Conservation (phyloP, 2,329 filamentous ascomycete species). For the Cadophora gregata region DNA sequence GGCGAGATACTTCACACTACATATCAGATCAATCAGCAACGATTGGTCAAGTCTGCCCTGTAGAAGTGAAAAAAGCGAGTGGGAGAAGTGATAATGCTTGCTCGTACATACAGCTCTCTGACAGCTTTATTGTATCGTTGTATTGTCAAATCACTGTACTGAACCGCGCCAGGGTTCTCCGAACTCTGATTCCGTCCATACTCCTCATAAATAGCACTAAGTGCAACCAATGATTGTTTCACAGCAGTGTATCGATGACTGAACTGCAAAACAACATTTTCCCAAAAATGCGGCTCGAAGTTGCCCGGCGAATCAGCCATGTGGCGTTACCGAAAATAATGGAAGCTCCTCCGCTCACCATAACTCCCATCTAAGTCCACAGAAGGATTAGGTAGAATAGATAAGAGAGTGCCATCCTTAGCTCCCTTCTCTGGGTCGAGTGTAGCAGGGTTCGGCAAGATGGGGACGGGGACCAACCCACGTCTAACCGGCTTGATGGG, state of each 20-base stretch:
- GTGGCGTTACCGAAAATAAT: slow-evolving; percentile 33
- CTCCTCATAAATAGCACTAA: slow-evolving; percentile 28
- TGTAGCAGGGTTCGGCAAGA: neutral
- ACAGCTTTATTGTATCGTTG: slow-evolving; percentile 31
- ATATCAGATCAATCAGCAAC: neutral
- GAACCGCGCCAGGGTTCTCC: neutral
- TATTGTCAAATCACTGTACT: slow-evolving; percentile 2
- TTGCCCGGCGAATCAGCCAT: slow-evolving; percentile 31
- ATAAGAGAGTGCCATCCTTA: neutral
- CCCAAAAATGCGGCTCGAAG: slow-evolving; percentile 33
- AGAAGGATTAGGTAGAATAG: neutral
- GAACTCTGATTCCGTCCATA: neutral
- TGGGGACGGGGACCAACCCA: neutral
- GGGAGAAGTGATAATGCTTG: too few species aligned
- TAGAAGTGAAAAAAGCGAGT: neutral
- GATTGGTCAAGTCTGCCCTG: too few species aligned
- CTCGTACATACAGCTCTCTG: slow-evolving; percentile 1
- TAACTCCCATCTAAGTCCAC: slow-evolving; percentile 21
- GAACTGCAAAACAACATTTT: slow-evolving; percentile 25
- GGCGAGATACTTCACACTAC: slow-evolving; percentile 16
- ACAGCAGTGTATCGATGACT: slow-evolving; percentile 26
- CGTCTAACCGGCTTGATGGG: neutral
- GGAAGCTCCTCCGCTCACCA: slow-evolving; percentile 31
- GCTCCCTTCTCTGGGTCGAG: neutral
- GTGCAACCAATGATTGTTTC: slow-evolving; percentile 21